Evolutionary conservation across 768 basidiomycete species (phyloP), one percentile per base, ranked within the genome.

Genomic region (Tricholoma terreum): DNA sequence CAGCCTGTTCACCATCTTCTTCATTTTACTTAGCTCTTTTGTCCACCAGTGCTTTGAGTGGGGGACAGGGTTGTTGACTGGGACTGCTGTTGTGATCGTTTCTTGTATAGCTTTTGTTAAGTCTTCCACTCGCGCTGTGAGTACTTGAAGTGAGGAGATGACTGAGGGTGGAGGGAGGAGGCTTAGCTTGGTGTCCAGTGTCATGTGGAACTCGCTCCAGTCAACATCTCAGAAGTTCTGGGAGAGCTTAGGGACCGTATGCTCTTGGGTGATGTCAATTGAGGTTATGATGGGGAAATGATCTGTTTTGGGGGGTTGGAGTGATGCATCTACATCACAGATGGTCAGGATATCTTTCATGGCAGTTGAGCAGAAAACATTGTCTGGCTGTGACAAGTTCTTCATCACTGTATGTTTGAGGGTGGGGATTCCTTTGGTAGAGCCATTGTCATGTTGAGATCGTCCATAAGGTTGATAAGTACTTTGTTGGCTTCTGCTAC

Each of bases 301-400:
- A 63, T 82, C 77, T 3, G 78, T 71, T 1, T 56, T 53, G 0
- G 63, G 42, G 0, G 68, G 71, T 42, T 59, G 0, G n/a, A 43
- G 3, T 0, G 54, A 56, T 1, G 60, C 63, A 2, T 52, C 33
- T 1, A 65, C 65, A 8, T 67, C 43, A 61, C 78, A 80, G 3
- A 43, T 4, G 9, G 70, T 57, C 1, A 77, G 38, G 0, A 24
- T 7, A 2, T 69, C 60, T 0, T 55, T 24, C 0, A 72, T 45
- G 0, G 54, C 34, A 0, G 48, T 35, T 4, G 72, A 59, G 30
- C 62, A 58, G 58, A 76, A 82, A 0, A 82, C 73, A 52, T 83
- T 82, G 65, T 82, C 77, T 4, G 72, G 69, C 9, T 74, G 50
- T 5, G 74, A 73, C 49, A 64, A 68, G 54, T 76, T 77, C 14